phyloP scores from a whole-genome alignment of 306 rosid genomes.

The Sophora flavescens region DNA sequence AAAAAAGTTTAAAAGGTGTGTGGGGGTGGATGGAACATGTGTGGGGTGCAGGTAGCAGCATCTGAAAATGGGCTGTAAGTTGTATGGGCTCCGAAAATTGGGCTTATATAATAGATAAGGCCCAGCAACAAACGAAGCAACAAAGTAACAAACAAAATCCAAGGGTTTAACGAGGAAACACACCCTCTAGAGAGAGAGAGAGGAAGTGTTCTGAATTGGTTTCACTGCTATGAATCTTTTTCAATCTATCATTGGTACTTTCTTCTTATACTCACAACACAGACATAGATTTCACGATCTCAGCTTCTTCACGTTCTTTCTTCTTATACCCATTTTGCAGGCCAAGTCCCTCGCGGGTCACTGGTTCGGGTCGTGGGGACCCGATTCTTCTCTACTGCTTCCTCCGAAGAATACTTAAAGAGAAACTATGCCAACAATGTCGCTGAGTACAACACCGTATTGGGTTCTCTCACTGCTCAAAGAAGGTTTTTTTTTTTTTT shows the following conservation, averaged over 20 bases:
- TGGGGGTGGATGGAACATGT: too few species aligned
- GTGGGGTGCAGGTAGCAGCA: too few species aligned
- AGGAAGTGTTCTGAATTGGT: constrained; percentile 22
- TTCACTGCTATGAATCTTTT: constrained; percentile 64
- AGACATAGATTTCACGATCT: constrained; percentile 29
- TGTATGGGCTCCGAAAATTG: neutral
- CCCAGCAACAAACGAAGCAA: neutral
- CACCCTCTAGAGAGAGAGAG: neutral
- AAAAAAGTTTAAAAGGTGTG: too few species aligned
- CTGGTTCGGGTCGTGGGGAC: constrained; percentile 57
- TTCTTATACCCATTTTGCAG: constrained; percentile 47
- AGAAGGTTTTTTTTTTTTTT: constrained; percentile 56
- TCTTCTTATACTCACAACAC: neutral
- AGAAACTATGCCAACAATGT: constrained; percentile 85
- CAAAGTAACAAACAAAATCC: constrained; percentile 20
- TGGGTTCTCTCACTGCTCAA: constrained; percentile 67
- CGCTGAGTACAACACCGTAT: constrained; percentile 83
- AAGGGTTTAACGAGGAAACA: constrained; percentile 45
- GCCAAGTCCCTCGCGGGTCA: constrained; percentile 58
- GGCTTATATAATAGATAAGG: neutral
- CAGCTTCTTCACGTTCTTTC: neutral
- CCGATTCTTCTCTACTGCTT: constrained; percentile 57
- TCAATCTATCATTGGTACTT: constrained; percentile 63
- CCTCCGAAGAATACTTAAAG: constrained; percentile 67
- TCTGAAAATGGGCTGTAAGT: neutral